Conservation (phyloP, 176 grass and related monocot genomes). For the Hsuehochloa calcarea region DNA sequence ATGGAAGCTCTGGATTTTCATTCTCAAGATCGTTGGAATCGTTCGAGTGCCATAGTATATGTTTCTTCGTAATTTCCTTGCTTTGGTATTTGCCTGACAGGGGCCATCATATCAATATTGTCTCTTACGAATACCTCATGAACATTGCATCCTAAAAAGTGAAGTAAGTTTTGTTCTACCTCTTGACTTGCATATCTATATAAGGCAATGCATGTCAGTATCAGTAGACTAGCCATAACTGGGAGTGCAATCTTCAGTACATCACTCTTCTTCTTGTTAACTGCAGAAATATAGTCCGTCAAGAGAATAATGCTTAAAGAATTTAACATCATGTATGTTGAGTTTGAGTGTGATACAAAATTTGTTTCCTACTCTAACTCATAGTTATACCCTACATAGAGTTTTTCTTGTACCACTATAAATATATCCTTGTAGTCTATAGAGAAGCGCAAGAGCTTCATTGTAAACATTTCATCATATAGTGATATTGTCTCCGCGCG, state of each 20-base stretch:
- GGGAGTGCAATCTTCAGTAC: slow-evolving; percentile 24
- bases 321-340: background rate
- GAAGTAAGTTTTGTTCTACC: slow-evolving; percentile 6
- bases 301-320: background rate
- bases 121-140: background rate
- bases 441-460: too few relatives aligned
- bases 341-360: too few relatives aligned
- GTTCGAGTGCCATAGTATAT: background rate
- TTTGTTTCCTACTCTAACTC: too few relatives aligned
- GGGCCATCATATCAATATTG: background rate
- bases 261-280: background rate
- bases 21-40: background rate
- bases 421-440: too few relatives aligned
- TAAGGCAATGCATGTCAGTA: slow-evolving; percentile 3
- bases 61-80: slow-evolving; percentile 7
- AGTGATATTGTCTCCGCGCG: too few relatives aligned
- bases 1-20: slow-evolving; percentile 15
- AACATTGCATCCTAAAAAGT: background rate
- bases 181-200: slow-evolving; percentile 29
- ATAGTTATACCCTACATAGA: too few relatives aligned
- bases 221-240: slow-evolving; percentile 17
- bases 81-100: slow-evolving; percentile 17
- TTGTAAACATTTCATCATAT: too few relatives aligned
- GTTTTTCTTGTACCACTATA: too few relatives aligned
- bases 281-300: slow-evolving; percentile 19